A percentile compares a stretch with the other conserved stretches of the same genome.
Evolutionary conservation across 805 yeast species (phyloP).

Genomic region (Diddensiella transvaalensis): DNA sequence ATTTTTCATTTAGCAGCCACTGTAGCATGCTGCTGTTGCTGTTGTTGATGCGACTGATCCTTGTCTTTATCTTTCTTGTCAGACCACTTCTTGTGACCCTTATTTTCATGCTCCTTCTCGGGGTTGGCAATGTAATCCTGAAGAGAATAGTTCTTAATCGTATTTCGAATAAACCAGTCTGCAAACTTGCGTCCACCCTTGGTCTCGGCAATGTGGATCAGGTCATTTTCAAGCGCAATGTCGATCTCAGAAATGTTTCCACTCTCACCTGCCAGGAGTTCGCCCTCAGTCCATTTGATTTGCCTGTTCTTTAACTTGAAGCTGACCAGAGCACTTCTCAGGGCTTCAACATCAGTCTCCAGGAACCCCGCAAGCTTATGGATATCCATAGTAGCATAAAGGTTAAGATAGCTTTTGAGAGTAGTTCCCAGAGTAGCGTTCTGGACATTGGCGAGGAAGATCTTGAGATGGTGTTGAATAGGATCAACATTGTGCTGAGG

Average conservation of each 20-base stretch:
- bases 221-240: conserved; percentile 39
- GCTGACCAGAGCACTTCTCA: conserved; percentile 39
- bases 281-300: conserved; percentile 42
- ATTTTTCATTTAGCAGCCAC: conserved; percentile 1
- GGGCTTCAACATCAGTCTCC: conserved; percentile 35
- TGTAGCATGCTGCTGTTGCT: conserved; percentile 1
- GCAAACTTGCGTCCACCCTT: conserved; percentile 45
- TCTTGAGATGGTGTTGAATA: conserved; percentile 40
- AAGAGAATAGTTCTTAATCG: conserved; percentile 43
- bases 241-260: conserved; percentile 44
- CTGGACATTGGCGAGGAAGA: conserved; percentile 42
- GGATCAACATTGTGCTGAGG: conserved; percentile 39
- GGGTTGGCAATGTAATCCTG: conserved; percentile 39
- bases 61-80: conserved; percentile 11
- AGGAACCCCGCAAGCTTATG: conserved; percentile 40
- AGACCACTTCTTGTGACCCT: conserved; percentile 6
- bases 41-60: not conserved
- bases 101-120: conserved; percentile 18
- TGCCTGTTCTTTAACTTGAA: conserved; percentile 47
- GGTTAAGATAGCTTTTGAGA: conserved; percentile 43
- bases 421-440: conserved; percentile 39
- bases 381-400: conserved; percentile 46
- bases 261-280: conserved; percentile 40
- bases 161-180: conserved; percentile 50
- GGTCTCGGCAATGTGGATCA: conserved; percentile 43